Base-by-base conservation (phyloP, 1,139 yeast species). In the Debaryomyces robertsiae region DNA sequence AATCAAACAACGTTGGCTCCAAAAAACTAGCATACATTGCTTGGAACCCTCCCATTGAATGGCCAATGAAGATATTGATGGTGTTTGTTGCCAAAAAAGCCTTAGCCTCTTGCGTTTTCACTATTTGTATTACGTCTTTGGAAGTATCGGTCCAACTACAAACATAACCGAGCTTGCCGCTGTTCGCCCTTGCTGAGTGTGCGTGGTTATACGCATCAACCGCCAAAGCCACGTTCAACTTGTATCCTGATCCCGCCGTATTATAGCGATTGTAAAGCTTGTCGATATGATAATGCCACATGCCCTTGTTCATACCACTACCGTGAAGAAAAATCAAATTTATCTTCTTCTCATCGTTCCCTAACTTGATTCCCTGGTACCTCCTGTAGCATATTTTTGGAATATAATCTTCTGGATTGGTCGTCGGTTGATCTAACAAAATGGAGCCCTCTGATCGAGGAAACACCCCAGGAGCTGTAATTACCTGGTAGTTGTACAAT, bases 21-120 rank as follows among this genome's bases (percentile, higher is more conserved):
- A 70, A 53, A 15, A 63, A 62, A 2, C 73, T 68, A 3, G 80
- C 72, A 44, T 67, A 60, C 9, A 80, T 46, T 1, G 73, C 65
- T 35, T 66, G 70, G 42, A 68, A 67, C 0, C 86, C 88, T 10
- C 88, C 87, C 77, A 78, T 75, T 0, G 86, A 81, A 54, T 82
- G 88, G 14, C 87, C 88, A 19, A 81, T 54, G 5, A 67, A 53
- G 6, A 81, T 63, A 37, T 53, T 63, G 9, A 57, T 41, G 16
- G 67, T 64, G 4, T 63, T 54, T 2, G 65, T 65, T 10, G 31
- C 13, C 13, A 68, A 53, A 45, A 77, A 70, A 15, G 47, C 55
- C 1, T 57, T 56, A 1, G 49, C 46, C 19, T 57, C 53, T 3
- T 40, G 67, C 16, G 64, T 55, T 36, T 62, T 58, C n/a, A 79